phyloP scores from a whole-genome alignment of 306 rosid genomes.

The Fagus sylvatica region DNA sequence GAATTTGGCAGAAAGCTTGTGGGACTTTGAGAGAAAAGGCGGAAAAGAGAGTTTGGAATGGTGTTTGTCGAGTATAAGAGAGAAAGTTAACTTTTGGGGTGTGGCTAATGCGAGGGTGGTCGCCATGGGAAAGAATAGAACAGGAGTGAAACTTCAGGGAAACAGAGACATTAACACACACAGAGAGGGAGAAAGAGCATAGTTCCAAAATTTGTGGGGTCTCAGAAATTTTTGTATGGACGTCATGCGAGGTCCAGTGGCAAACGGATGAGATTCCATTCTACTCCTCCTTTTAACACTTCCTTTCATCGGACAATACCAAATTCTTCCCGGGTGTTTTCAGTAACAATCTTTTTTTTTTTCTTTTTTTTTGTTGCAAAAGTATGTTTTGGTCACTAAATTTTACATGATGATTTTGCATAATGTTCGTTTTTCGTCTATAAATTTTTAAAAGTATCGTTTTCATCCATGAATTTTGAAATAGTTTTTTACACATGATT shows the following conservation, averaged over 20 bases:
- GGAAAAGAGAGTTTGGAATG: constrained; percentile 17
- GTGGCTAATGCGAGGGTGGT: constrained; percentile 21
- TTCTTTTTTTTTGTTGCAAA: background rate
- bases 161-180: too few species aligned
- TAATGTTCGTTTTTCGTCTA: too few species aligned
- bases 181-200: constrained; percentile 11
- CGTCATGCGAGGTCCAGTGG: constrained; percentile 5
- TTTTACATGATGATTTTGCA: too few species aligned
- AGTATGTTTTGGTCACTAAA: too few species aligned
- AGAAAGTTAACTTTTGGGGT: constrained; percentile 22
- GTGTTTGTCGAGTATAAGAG: constrained; percentile 29
- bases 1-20: constrained; percentile 15
- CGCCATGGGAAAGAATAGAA: constrained; percentile 49
- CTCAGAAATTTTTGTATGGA: constrained; percentile 40
- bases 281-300: background rate
- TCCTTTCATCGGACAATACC: background rate
- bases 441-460: too few species aligned
- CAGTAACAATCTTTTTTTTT: background rate
- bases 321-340: background rate
- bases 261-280: constrained; percentile 32
- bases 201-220: constrained; percentile 28
- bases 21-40: constrained; percentile 1
- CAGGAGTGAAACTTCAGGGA: background rate
- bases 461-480: too few species aligned
- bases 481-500: too few species aligned